A percentile compares a stretch with the other conserved stretches of the same genome.
These are phyloP conservation scores for Colletotrichum euphorbiae DNA, from an alignment of 2,329 filamentous ascomycete genomes.

Conservation along the genomic window DNA sequence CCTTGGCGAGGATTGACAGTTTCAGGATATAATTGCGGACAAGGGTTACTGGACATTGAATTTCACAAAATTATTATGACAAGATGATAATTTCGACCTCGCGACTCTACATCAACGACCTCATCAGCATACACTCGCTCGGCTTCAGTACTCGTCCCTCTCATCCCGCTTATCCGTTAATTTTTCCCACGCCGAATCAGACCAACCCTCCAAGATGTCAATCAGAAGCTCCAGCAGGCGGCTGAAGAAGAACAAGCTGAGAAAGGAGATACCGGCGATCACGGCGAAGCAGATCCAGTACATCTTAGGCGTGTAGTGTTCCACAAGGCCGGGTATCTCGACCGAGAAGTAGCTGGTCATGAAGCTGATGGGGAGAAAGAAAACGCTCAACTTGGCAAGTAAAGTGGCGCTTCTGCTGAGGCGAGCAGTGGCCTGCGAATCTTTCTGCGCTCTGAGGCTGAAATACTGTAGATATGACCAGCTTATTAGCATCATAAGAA, in stretches of 20 bases:
- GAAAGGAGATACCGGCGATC: slow-evolving; percentile 69
- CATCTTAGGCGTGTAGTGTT: slow-evolving; percentile 67
- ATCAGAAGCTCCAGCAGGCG: slow-evolving; percentile 59
- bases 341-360: slow-evolving; percentile 82
- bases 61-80: neutral
- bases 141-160: slow-evolving; percentile 14
- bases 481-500: slow-evolving; percentile 32
- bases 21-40: too few relatives aligned
- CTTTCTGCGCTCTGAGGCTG: slow-evolving; percentile 80
- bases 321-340: slow-evolving; percentile 68
- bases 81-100: neutral
- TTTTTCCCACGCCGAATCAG: slow-evolving; percentile 28
- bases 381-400: slow-evolving; percentile 78
- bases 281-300: slow-evolving; percentile 78
- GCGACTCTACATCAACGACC: neutral
- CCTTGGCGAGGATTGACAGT: neutral
- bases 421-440: slow-evolving; percentile 77
- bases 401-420: slow-evolving; percentile 79
- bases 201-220: slow-evolving; percentile 56
- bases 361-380: slow-evolving; percentile 80
- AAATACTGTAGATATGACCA: slow-evolving; percentile 69
- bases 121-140: neutral
- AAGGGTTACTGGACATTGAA: too few relatives aligned
- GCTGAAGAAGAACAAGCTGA: slow-evolving; percentile 67
- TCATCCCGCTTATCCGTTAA: slow-evolving; percentile 3